Evolutionary conservation across 495 filamentous ascomycete species (phyloP), one percentile per base, ranked within the genome.

Genomic region (Hypoxylon cercidicola): DNA sequence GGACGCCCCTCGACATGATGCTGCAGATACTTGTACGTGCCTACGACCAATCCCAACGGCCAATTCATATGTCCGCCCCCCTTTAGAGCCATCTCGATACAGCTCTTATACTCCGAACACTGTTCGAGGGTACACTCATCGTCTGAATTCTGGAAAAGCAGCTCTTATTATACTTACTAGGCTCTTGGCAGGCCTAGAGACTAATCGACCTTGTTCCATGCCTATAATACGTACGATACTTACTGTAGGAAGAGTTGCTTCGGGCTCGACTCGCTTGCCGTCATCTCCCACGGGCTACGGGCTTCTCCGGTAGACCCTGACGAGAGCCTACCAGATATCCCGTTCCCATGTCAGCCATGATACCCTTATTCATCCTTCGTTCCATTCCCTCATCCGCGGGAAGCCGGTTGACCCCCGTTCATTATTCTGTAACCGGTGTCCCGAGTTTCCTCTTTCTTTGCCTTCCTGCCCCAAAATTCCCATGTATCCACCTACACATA

Each of bases 241-340:
- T 63, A 63, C 43, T 52, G 55, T 68, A 63, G 23, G 40, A 34
- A 57, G 39, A 20, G 20, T 21, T 49, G 4, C 46, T 55, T 37
- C 39, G 40, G 39, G 21, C 20, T 46, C 35, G 13, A 15, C 37
- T 55, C 28, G 16, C 25, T 50, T 51, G 53, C 64, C 56, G 48
- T 45, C 32, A 20, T 45, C 48, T 60, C 70, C 64, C 50, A 58
- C 55, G 53, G 70, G 30, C 30, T 32, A 32, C 30, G 30, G 30
- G 69, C 69, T 25, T 69, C 74, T 64, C 50, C 69, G 64, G 58
- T 45, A 60, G 45, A 62, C 60, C 32, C 34, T 57, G 35, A 43
- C 15, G 20, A 21, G 20, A 64, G 8, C 43, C 40, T 65, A 46
- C 37, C 45, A 19, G 50, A 41, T 20, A 43, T 60, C 48, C 48